Evolutionary conservation across 169 alveolate genomes (phyloP).

Genomic region (Theileria orientalis): DNA sequence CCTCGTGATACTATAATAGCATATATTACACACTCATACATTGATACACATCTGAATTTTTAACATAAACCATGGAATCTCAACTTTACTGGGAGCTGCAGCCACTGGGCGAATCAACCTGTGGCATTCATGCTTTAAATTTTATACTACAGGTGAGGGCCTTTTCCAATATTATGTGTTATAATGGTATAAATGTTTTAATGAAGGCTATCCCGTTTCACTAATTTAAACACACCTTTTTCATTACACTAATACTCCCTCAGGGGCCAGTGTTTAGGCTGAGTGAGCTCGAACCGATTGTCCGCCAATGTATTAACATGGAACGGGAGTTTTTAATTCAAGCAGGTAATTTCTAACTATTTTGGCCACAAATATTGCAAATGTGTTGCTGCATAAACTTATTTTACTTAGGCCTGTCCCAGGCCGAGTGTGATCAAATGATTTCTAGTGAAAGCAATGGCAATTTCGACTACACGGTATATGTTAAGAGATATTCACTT

Average conservation of each 20-base stretch:
- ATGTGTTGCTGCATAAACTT: too few relatives aligned
- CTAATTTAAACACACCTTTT: background rate
- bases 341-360: slow-evolving; percentile 22
- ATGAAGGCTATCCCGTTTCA: too few relatives aligned
- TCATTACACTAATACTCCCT: background rate
- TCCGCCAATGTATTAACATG: background rate
- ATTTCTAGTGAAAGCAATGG: background rate
- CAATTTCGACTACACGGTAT: slow-evolving; percentile 15
- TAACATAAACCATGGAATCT: background rate
- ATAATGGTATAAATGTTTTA: too few relatives aligned
- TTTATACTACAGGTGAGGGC: slow-evolving; percentile 15
- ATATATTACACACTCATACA: too few relatives aligned
- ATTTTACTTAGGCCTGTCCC: background rate
- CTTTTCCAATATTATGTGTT: background rate
- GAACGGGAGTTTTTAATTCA: slow-evolving; percentile 15
- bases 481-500: too few relatives aligned
- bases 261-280: slow-evolving; percentile 18
- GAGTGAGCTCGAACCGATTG: background rate
- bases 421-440: slow-evolving; percentile 13
- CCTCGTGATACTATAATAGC: too few relatives aligned
- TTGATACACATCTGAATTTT: too few relatives aligned
- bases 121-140: slow-evolving; percentile 34
- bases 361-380: too few relatives aligned
- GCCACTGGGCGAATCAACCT: slow-evolving; percentile 30
- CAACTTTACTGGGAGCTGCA: slow-evolving; percentile 34